Conservation (phyloP, 768 basidiomycete species). For the Russula virescens region DNA sequence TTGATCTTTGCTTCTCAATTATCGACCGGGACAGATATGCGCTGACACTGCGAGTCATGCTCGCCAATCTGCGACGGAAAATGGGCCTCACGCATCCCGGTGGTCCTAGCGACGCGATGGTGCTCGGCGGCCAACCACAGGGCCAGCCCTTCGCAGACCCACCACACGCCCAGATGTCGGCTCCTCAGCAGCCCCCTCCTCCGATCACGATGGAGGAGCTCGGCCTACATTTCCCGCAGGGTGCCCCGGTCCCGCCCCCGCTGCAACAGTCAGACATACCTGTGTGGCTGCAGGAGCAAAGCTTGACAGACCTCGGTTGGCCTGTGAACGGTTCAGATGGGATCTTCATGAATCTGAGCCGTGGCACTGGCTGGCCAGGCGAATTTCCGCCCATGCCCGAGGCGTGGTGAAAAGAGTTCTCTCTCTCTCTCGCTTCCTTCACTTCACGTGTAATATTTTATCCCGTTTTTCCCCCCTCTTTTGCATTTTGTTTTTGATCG, state of each 20-base stretch:
- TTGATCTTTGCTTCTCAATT: not conserved
- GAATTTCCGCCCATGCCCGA: constrained; percentile 76
- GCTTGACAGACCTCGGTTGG: constrained; percentile 80
- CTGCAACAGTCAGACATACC: constrained; percentile 81
- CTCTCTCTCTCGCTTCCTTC: not conserved
- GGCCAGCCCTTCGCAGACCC: constrained; percentile 49
- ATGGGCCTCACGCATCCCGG: constrained; percentile 47
- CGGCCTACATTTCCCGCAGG: constrained; percentile 64
- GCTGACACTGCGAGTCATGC: constrained; percentile 86
- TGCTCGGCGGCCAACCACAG: constrained; percentile 40
- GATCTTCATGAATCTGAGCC: constrained; percentile 74
- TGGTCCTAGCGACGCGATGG: constrained; percentile 33
- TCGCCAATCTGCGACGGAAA: constrained; percentile 86
- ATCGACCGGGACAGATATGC: constrained; percentile 59
- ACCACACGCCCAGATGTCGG: constrained; percentile 41
- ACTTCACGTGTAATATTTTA: not conserved
- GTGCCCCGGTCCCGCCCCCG: constrained; percentile 42
- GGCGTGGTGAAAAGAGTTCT: constrained; percentile 55
- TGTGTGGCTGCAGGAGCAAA: constrained; percentile 93
- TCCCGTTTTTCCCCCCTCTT: not conserved
- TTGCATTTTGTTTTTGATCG: not conserved
- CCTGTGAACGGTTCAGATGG: constrained; percentile 91
- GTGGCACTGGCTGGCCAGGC: constrained; percentile 67
- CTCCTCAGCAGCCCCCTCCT: constrained; percentile 34
- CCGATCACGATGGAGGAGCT: constrained; percentile 85